Percentiles rank a stretch among this genome's conserved stretches.
phyloP scores from a whole-genome alignment of 2,329 filamentous ascomycete genomes.

The Chalara sp. region DNA sequence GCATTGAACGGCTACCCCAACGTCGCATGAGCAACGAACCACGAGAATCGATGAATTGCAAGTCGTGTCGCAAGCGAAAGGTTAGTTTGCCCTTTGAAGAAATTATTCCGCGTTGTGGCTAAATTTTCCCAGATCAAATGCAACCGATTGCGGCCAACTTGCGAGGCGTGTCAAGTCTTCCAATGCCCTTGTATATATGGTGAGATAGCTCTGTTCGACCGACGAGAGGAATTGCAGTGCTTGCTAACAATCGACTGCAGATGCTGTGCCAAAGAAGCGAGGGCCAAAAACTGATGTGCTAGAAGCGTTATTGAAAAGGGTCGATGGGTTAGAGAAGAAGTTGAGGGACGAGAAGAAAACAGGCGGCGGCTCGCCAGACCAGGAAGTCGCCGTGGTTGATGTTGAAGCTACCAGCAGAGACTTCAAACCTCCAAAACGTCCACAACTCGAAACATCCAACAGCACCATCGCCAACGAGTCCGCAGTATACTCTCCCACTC shows the following conservation, averaged over 20 bases:
- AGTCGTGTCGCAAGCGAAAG: constrained; percentile 89
- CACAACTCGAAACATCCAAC: constrained; percentile 28
- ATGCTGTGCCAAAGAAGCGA: constrained; percentile 83
- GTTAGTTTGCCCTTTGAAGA: constrained; percentile 38
- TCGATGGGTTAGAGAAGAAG: constrained; percentile 77
- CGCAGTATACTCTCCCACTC: constrained; percentile 37
- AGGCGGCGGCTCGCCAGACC: constrained; percentile 20
- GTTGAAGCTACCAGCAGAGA: constrained; percentile 21
- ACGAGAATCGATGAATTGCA: constrained; percentile 91
- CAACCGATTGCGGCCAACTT: constrained; percentile 76
- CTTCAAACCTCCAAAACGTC: constrained; percentile 29
- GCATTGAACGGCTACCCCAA: constrained; percentile 27
- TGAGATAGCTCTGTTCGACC: constrained; percentile 45
- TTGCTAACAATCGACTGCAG: constrained; percentile 35
- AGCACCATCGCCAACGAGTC: constrained; percentile 31
- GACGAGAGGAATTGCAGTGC: no score
- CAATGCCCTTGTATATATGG: constrained; percentile 85
- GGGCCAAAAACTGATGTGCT: constrained; percentile 87
- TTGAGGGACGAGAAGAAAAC: constrained; percentile 60
- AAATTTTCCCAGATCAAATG: constrained; percentile 69
- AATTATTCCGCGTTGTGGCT: constrained; percentile 18
- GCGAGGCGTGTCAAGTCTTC: constrained; percentile 84
- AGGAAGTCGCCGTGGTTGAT: constrained; percentile 12
- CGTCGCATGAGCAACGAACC: constrained; percentile 44
- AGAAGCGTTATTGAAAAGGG: constrained; percentile 75